Base-by-base conservation (phyloP, 495 filamentous ascomycete species). In the Penicillium turbatum region DNA sequence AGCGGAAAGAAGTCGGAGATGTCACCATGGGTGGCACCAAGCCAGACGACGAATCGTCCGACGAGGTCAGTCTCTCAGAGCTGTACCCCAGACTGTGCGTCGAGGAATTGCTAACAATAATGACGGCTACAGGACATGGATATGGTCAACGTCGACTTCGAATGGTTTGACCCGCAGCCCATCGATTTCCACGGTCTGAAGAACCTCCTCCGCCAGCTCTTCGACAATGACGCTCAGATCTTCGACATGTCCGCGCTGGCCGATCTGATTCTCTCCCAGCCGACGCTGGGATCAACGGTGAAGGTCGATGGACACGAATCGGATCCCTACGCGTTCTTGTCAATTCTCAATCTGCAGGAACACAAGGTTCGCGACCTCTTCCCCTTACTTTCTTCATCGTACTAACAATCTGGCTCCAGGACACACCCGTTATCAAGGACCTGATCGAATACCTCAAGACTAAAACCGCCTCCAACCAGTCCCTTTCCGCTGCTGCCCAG, bases 181-280 rank as follows among this genome's bases (percentile, higher is more conserved):
- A 80, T 92, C 61, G 95, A 99, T 66, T 97, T 97, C 71, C 91
- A 97, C 71, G 95, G 95, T 31, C 76, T 96, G 57, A 96, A 96
- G 70, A 86, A 82, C 21, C 83, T 99, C 7, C 76, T 97, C 26
- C 87, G 91, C 26, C 93, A 97, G 68, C 81, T 99, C n/a, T 84
- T 99, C 71, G 93, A 97, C 70, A 79, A 84, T 17, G 95, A 97
- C 72, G 79, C 85, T 2, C 77, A 86, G 42, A 78, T 92, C 11
- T 89, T 96, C 72, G 86, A 96, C 62, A 79, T 97, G 53, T 95
- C 90, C 15, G 89, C 80, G 0, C 79, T 99, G 32, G 75, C 90
- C 26, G 89, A 97, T 63, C 73, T 97, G 59, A 90, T 97, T 58
- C 77, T 99, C 19, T 86, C 88, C 43, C 95, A 97, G 68, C 86